These are phyloP conservation scores for Neurospora sp. DNA, from an alignment of 495 filamentous ascomycete genomes.

Conservation along the genomic window DNA sequence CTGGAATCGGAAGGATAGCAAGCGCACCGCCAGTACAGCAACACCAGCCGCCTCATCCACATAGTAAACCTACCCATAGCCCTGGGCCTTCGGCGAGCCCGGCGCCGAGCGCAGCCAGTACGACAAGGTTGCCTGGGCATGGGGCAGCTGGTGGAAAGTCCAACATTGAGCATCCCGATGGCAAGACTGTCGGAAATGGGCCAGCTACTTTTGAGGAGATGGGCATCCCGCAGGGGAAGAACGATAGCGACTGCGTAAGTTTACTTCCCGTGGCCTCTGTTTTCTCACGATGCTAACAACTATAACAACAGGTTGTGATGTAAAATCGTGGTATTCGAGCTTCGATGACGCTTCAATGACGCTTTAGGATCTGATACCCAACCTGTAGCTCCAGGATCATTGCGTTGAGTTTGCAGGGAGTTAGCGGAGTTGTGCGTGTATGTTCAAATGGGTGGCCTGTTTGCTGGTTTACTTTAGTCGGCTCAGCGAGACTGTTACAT, in stretches of 20 bases:
- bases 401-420: neutral
- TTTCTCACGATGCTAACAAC: constrained; percentile 2
- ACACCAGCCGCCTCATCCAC: constrained; percentile 7
- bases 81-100: constrained; percentile 18
- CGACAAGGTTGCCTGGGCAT: constrained; percentile 9
- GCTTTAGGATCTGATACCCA: neutral
- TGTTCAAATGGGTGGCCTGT: neutral
- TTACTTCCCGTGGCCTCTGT: neutral
- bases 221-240: constrained; percentile 74
- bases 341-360: neutral
- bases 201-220: constrained; percentile 98
- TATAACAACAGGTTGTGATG: constrained; percentile 13
- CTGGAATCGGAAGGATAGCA: constrained; percentile 6
- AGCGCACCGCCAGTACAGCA: constrained; percentile 18
- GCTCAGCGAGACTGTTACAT: neutral
- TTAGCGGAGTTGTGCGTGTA: neutral
- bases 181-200: constrained; percentile 57
- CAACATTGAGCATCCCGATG: constrained; percentile 15
- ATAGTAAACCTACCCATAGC: constrained; percentile 16
- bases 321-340: neutral
- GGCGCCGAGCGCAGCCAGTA: constrained; percentile 19
- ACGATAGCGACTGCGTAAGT: constrained; percentile 86
- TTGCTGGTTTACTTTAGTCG: neutral
- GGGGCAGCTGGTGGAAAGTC: constrained; percentile 1
- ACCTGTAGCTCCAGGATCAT: neutral